Conservation (phyloP, 257 asterid species). For the Schizonepeta tenuifolia region DNA sequence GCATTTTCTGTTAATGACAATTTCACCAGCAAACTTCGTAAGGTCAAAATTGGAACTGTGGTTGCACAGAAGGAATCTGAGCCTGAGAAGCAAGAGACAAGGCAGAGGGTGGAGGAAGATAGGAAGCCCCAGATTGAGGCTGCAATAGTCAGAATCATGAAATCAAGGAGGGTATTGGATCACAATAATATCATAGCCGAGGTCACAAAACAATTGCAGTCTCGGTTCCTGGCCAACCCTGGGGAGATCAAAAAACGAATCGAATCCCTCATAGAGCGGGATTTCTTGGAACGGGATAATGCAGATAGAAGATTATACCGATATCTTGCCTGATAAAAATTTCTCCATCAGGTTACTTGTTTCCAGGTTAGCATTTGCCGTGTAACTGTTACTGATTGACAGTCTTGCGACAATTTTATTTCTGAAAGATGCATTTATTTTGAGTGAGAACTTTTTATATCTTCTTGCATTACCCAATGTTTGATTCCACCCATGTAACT, state of each 20-base stretch:
- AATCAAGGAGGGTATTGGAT: conserved; percentile 81
- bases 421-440: conserved; percentile 34
- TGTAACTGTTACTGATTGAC: conserved; percentile 30
- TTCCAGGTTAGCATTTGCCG: conserved; percentile 16
- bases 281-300: conserved; percentile 84
- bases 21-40: conserved; percentile 75
- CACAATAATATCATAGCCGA: conserved; percentile 83
- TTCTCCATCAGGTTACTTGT: neutral
- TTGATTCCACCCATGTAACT: neutral
- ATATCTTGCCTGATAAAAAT: conserved; percentile 59
- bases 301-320: conserved; percentile 68
- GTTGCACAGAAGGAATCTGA: conserved; percentile 92
- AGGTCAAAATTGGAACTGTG: conserved; percentile 88
- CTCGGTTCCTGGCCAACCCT: conserved; percentile 84
- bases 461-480: neutral
- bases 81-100: conserved; percentile 87
- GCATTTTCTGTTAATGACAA: conserved; percentile 68
- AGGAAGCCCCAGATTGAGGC: conserved; percentile 95
- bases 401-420: conserved; percentile 19
- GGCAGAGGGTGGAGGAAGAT: conserved; percentile 94
- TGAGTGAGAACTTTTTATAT: conserved; percentile 23
- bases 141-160: conserved; percentile 87
- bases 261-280: conserved; percentile 83
- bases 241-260: conserved; percentile 83
- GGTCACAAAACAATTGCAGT: conserved; percentile 83